Evolutionary conservation across 108 stramenopile species (phyloP).

Genomic region (Schizochytrium sp.): DNA sequence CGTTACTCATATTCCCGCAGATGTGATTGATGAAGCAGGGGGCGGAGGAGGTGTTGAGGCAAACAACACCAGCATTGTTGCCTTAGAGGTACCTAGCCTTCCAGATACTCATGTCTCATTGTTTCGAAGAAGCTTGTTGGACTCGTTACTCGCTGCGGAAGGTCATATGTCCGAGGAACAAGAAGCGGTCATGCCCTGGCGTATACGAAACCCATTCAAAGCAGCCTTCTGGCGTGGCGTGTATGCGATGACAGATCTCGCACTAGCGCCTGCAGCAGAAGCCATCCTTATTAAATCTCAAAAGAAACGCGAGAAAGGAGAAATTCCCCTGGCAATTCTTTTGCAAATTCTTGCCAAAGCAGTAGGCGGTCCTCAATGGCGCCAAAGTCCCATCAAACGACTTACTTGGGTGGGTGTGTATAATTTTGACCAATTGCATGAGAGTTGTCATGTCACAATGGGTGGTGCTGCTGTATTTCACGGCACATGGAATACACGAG

Average conservation of each 20-base stretch:
- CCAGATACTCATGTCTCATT: background rate
- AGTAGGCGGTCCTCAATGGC: slow-evolving; percentile 58
- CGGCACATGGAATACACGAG: slow-evolving; percentile 19
- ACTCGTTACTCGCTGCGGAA: background rate
- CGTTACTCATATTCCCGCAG: no score
- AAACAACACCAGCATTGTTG: no score
- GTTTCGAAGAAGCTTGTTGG: background rate
- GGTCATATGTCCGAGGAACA: background rate
- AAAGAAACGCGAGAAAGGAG: background rate
- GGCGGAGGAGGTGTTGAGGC: no score
- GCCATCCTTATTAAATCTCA: background rate
- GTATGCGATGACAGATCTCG: background rate
- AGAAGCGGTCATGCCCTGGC: slow-evolving; percentile 27
- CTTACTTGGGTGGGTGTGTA: slow-evolving; percentile 37
- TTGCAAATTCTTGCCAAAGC: slow-evolving; percentile 1
- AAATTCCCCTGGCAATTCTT: background rate
- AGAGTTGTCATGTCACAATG: slow-evolving; percentile 50
- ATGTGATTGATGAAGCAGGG: no score
- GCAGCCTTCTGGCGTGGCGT: slow-evolving; percentile 40
- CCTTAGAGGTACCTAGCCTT: background rate
- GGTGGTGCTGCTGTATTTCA: slow-evolving; percentile 3
- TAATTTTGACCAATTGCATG: background rate
- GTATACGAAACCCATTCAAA: slow-evolving; percentile 24
- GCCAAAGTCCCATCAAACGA: slow-evolving; percentile 1
- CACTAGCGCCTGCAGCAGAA: slow-evolving; percentile 15